These are phyloP conservation scores for Chenopodium formosanum DNA, from an alignment of 148 eudicot genomes.

Conservation along the genomic window DNA sequence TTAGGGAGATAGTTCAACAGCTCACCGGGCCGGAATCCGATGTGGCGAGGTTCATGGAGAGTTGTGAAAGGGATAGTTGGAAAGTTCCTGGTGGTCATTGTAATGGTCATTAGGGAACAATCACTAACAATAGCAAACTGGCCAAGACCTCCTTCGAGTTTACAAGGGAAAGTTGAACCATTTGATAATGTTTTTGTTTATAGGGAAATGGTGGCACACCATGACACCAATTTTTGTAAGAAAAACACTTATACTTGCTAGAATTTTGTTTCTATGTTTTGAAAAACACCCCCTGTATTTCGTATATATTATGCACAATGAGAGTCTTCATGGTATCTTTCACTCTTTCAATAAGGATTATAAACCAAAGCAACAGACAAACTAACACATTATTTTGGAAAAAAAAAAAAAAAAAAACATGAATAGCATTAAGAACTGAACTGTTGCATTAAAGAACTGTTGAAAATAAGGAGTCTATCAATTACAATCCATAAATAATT, in stretches of 20 bases:
- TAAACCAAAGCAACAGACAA: too few relatives aligned
- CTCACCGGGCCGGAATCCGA: neutral
- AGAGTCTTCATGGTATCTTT: too few relatives aligned
- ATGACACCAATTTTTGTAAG: neutral
- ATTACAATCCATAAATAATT: neutral
- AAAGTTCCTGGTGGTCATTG: neutral
- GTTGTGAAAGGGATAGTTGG: neutral
- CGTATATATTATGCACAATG: too few relatives aligned
- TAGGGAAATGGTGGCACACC: neutral
- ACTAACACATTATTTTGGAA: too few relatives aligned
- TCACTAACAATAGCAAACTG: too few relatives aligned
- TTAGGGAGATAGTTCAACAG: conserved; percentile 7
- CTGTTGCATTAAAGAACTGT: neutral
- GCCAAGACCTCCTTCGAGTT: neutral
- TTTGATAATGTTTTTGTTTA: neutral
- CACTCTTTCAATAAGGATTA: neutral
- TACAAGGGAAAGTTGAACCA: neutral
- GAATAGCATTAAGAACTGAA: neutral
- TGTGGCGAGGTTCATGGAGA: neutral
- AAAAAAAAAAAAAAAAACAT: too few relatives aligned
- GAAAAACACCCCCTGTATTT: too few relatives aligned
- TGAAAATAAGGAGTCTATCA: neutral
- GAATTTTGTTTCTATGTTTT: neutral
- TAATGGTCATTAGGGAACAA: neutral
- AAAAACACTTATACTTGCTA: neutral